Evolutionary conservation across 2,329 filamentous ascomycete species (phyloP).

Genomic region (Hysterium pulicare): DNA sequence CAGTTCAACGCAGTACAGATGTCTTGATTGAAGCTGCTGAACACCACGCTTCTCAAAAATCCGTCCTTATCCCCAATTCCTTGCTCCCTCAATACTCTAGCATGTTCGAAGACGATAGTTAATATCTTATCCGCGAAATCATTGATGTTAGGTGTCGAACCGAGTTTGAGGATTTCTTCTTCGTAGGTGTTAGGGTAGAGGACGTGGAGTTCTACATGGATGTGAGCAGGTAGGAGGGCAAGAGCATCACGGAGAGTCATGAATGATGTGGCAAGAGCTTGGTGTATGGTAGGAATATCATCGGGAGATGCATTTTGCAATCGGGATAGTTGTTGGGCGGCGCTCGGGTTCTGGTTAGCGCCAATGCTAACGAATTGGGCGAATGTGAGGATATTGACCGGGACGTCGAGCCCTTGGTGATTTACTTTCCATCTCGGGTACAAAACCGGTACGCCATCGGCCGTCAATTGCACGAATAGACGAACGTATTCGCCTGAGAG

Average conservation of each 20-base stretch:
- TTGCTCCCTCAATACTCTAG: constrained; percentile 62
- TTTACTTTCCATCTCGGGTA: constrained; percentile 81
- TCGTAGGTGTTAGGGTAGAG: constrained; percentile 77
- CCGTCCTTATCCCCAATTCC: no score
- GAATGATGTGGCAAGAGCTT: constrained; percentile 70
- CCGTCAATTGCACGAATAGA: constrained; percentile 86
- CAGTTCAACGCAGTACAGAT: constrained; percentile 95
- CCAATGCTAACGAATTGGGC: constrained; percentile 62
- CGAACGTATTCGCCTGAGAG: constrained; percentile 93
- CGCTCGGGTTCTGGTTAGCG: constrained; percentile 25
- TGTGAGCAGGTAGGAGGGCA: constrained; percentile 66
- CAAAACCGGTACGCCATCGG: constrained; percentile 80
- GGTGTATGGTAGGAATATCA: constrained; percentile 61
- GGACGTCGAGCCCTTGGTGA: constrained; percentile 73
- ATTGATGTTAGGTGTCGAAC: constrained; percentile 80
- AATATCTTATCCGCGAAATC: constrained; percentile 79
- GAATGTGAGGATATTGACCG: constrained; percentile 74
- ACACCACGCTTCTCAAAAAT: constrained; percentile 80
- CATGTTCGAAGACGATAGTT: constrained; percentile 85
- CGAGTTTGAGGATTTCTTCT: constrained; percentile 66
- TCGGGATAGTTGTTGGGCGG: constrained; percentile 14
- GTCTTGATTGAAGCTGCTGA: constrained; percentile 86
- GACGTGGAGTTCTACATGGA: constrained; percentile 90
- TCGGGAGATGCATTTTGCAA: constrained; percentile 23
- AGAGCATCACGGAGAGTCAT: constrained; percentile 77